Base-by-base conservation (phyloP, 768 basidiomycete species). In the Suillus bovinus region DNA sequence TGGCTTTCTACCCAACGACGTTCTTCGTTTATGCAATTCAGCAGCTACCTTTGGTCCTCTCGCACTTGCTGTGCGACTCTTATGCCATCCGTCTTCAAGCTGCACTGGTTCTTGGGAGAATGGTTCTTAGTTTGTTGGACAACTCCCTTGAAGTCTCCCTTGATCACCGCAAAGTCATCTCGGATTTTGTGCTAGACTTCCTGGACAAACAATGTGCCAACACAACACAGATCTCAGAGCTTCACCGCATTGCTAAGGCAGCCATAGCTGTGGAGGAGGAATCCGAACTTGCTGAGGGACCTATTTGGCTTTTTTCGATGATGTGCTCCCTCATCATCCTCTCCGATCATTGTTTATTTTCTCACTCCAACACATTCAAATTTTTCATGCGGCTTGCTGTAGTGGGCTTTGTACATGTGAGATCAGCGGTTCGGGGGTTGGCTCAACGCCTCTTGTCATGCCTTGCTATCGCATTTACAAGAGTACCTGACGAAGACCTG, bases 381-480 rank as follows among this genome's bases (percentile, higher is more conserved):
- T 74, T 82, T 39, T 67, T 81, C 47, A 64, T 81, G 16, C 67
- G 72, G 7, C 69, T 72, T 10, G 72, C 85, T 27, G 70, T 68
- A 10, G 64, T 70, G 33, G 63, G 79, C 3, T 66, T 74, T 1
- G 67, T 56, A 4, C 78, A 82, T 63, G 73, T 74, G 53, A 70
- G 74, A n/a, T 67, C 70, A 13, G 57, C 71, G 6, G 72, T 82
- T 13, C 75, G 74, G 14, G 68, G 72, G 20, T 71, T 84, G 9
- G 78, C 81, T 47, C 69, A 79, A 1, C 78, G 78, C 39, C 71
- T 82, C 24, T 89, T 86, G 86, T 77, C 75, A 58, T 79, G 82
- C 58, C 74, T 87, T 31, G 71, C 87, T 24, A 88, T 87, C 86
- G 79, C 81, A 2, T 86, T 82, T 62, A 72, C 79, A 22, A 78